Evolutionary conservation across 352 stramenopile species (phyloP), one percentile per base, ranked within the genome.

Genomic region (Phytopythium helicoides): DNA sequence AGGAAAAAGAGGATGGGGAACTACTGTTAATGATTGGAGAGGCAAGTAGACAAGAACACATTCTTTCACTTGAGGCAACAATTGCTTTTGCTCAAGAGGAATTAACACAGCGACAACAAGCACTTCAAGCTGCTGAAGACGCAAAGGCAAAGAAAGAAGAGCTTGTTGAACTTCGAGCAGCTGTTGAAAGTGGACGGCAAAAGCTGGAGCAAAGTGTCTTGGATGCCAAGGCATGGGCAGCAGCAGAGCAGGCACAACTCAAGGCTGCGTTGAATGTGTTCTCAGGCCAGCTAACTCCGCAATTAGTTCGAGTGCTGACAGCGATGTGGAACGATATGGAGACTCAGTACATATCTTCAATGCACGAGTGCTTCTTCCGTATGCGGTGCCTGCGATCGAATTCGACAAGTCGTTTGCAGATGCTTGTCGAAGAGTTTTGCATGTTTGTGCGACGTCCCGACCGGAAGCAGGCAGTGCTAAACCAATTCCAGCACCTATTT

Each of bases 141-240:
- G 64, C 71, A 14, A 92, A 89, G 47, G 74, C 71, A 21, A 92
- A 92, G 53, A 92, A 92, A 55, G 81, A 92, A 28, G 79, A 92
- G 33, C 41, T 86, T 33, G 45, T 64, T 0, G 79, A 86, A 38
- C 56, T 85, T n/a, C 67, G 70, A 8, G 52, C 59, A 11, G 67
- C 59, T 6, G n/a, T 80, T 26, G 69, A 83, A 4, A 52, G 58
- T 18, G 64, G 60, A 6, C 60, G 72, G n/a, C 67, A 62, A 36
- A 64, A 60, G 3, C 28, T 73, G 9, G 74, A 87, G 16, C 50
- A 37, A 19, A 60, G 66, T 6, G 56, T 65, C 14, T 18, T 10
- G 5, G 40, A 41, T 26, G 62, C 54, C 6, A 56, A 52, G n/a
- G 56, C 21, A 9, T 79, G 70, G 47, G 31, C 62, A 12, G 36